Evolutionary conservation across 176 grass and related monocot genomes (phyloP).

Genomic region (Calamus simplicifolius): DNA sequence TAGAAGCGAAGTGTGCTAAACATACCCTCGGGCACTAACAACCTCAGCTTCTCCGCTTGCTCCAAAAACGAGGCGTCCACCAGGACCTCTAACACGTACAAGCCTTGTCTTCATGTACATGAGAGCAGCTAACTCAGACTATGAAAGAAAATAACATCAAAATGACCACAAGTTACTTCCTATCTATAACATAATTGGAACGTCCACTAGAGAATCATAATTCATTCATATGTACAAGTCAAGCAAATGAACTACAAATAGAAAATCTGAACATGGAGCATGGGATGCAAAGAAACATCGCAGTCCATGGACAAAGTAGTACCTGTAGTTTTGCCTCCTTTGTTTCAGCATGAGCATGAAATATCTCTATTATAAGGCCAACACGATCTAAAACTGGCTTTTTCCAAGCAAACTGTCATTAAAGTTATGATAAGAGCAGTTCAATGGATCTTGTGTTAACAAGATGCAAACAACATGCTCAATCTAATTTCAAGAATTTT

Average conservation of each 20-base stretch:
- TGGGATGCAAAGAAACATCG: conserved; percentile 6
- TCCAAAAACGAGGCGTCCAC: conserved; percentile 77
- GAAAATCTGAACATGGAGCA: too few species aligned
- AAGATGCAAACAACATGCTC: not conserved
- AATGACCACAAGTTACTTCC: conserved; percentile 14
- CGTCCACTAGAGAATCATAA: too few species aligned
- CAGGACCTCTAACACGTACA: conserved; percentile 77
- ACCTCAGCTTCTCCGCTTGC: conserved; percentile 88
- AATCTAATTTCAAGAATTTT: not conserved
- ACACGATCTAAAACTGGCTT: conserved; percentile 88
- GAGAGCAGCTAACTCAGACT: conserved; percentile 93
- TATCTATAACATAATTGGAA: not conserved
- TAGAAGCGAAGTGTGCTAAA: conserved; percentile 1
- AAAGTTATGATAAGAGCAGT: conserved; percentile 20
- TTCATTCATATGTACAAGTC: too few species aligned
- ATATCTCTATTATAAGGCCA: conserved; percentile 96
- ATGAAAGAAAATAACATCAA: conserved; percentile 13
- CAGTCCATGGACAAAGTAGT: conserved; percentile 6
- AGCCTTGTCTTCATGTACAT: conserved; percentile 97
- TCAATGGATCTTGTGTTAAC: not conserved
- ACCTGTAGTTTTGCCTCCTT: conserved; percentile 99
- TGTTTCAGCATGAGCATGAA: conserved; percentile 94
- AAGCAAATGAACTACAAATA: too few species aligned
- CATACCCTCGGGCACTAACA: conserved; percentile 93
- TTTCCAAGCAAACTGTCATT: conserved; percentile 51